These are phyloP conservation scores for Xylaria curta DNA, from an alignment of 495 filamentous ascomycete species.

Conservation along the genomic window DNA sequence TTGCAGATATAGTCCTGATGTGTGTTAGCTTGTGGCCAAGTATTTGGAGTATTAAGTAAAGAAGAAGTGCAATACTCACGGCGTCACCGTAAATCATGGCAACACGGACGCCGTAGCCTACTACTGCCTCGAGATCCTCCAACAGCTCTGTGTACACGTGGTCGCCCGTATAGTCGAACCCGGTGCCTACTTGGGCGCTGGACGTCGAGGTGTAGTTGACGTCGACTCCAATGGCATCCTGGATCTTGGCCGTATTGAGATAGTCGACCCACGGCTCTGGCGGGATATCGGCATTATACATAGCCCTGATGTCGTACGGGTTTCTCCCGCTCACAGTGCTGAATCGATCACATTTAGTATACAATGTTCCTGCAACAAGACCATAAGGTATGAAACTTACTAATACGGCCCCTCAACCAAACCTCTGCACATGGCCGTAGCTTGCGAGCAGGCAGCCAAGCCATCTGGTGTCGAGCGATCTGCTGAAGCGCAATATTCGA, in stretches of 20 bases:
- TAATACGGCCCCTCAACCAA: slow-evolving; percentile 54
- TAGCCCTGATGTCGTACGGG: slow-evolving; percentile 54
- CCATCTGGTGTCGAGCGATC: slow-evolving; percentile 48
- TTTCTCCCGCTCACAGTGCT: slow-evolving; percentile 50
- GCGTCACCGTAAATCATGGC: slow-evolving; percentile 55
- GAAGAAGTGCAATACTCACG: slow-evolving; percentile 30
- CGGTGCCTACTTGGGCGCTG: slow-evolving; percentile 44
- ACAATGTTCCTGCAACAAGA: background rate
- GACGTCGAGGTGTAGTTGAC: slow-evolving; percentile 55
- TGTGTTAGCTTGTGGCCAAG: slow-evolving; percentile 41
- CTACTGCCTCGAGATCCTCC: slow-evolving; percentile 52
- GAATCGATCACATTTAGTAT: slow-evolving; percentile 13
- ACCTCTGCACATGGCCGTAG: slow-evolving; percentile 53
- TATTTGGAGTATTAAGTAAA: no score
- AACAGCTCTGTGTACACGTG: slow-evolving; percentile 54
- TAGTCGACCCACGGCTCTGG: slow-evolving; percentile 55
- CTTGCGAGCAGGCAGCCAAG: slow-evolving; percentile 46
- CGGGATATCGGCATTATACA: slow-evolving; percentile 52
- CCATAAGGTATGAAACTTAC: slow-evolving; percentile 28
- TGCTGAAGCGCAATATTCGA: slow-evolving; percentile 45
- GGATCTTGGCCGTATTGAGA: slow-evolving; percentile 52
- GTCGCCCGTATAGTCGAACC: slow-evolving; percentile 57
- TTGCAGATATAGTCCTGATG: slow-evolving; percentile 64
- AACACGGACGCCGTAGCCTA: slow-evolving; percentile 52
- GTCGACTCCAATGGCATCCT: slow-evolving; percentile 58